phyloP scores from a whole-genome alignment of 225 moss, liverwort and hornwort species.

The Ulota crispa region DNA sequence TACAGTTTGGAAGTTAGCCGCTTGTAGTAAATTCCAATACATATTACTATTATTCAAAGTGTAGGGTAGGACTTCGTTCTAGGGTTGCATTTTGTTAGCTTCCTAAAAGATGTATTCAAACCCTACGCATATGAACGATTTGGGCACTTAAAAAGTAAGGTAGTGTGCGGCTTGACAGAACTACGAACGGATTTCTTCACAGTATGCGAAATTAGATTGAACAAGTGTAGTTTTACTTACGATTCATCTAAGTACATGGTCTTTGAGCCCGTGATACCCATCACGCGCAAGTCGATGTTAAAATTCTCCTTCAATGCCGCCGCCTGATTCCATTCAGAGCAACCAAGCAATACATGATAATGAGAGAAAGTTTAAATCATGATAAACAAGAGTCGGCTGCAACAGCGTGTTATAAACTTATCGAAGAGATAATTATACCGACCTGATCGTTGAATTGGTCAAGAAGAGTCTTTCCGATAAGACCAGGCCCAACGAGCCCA shows the following conservation, averaged over 20 bases:
- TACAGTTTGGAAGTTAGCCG: background rate
- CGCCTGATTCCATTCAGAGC: constrained; percentile 43
- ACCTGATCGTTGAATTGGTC: constrained; percentile 95
- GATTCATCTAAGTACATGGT: constrained; percentile 79
- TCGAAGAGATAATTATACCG: constrained; percentile 1
- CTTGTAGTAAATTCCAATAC: background rate
- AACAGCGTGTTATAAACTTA: background rate
- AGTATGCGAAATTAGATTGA: background rate
- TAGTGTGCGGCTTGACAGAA: background rate
- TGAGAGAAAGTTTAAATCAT: background rate
- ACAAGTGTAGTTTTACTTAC: constrained; percentile 51
- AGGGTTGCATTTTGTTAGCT: background rate
- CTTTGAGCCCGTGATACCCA: constrained; percentile 78
- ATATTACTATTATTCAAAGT: background rate
- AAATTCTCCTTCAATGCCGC: constrained; percentile 84
- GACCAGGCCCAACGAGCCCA: constrained; percentile 91
- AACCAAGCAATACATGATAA: constrained; percentile 15
- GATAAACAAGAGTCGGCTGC: background rate
- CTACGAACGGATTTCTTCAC: background rate
- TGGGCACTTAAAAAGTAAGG: background rate
- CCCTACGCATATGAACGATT: background rate
- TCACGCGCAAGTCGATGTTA: constrained; percentile 92
- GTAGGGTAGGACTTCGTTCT: background rate
- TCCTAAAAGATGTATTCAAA: background rate
- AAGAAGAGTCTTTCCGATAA: constrained; percentile 88